Evolutionary conservation across 1,284 basidiomycete species (phyloP).

Genomic region (Tilletia indica): DNA sequence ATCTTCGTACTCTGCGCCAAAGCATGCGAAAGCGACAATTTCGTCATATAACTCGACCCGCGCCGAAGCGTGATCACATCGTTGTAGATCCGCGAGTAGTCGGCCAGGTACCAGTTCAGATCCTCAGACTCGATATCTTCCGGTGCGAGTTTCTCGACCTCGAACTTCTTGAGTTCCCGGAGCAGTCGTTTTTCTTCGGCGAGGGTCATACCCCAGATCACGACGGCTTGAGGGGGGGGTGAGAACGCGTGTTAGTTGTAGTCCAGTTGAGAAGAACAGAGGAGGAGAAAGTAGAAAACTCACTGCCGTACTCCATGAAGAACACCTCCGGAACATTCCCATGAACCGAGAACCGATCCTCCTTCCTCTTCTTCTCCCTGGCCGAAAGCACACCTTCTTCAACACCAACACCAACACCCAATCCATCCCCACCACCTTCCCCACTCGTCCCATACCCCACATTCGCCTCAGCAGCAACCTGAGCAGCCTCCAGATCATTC

Average conservation of each 20-base stretch:
- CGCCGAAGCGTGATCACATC: constrained; percentile 93
- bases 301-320: constrained; percentile 81
- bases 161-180: constrained; percentile 79
- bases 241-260: not conserved
- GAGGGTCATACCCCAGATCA: constrained; percentile 96
- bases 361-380: constrained; percentile 26
- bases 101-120: constrained; percentile 92
- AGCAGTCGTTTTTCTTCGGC: constrained; percentile 84
- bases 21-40: constrained; percentile 88
- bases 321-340: constrained; percentile 60
- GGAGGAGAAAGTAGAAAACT: not conserved
- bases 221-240: constrained; percentile 61
- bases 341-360: constrained; percentile 37
- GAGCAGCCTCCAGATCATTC: constrained; percentile 9
- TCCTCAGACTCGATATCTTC: constrained; percentile 79
- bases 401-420: not conserved
- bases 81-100: constrained; percentile 90
- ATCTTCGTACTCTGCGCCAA: constrained; percentile 96
- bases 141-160: constrained; percentile 72
- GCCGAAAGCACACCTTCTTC: constrained; percentile 2
- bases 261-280: not conserved
- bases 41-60: constrained; percentile 96
- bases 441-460: not conserved
- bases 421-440: not conserved
- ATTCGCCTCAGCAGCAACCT: constrained; percentile 9